Percentiles rank a stretch among this genome's conserved stretches.
Evolutionary conservation across 2,329 filamentous ascomycete species (phyloP).

Genomic region (Alternaria novae-zelandiae): DNA sequence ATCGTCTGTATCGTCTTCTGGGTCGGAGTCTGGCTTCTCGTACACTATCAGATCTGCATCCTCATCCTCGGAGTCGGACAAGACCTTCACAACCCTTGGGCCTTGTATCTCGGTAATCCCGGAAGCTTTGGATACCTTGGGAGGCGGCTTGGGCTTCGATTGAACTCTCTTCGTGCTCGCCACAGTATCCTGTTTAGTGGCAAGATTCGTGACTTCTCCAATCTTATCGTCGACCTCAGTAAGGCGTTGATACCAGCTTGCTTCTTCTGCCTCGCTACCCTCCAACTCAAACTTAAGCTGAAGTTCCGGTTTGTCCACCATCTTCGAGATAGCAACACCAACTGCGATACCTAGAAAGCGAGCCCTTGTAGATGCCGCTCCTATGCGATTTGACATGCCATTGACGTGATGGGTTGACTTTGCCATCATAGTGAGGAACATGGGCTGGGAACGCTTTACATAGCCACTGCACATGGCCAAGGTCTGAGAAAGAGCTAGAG

Average conservation of each 20-base stretch:
- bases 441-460: constrained; percentile 68
- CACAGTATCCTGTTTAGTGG: neutral
- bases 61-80: constrained; percentile 58
- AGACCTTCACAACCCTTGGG: constrained; percentile 59
- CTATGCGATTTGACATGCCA: constrained; percentile 83
- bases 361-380: constrained; percentile 74
- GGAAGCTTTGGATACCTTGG: constrained; percentile 14
- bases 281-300: constrained; percentile 84
- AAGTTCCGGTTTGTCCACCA: constrained; percentile 71
- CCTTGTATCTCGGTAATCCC: constrained; percentile 35
- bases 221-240: constrained; percentile 66
- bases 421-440: constrained; percentile 71
- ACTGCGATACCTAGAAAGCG: constrained; percentile 89
- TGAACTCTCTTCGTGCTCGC: neutral
- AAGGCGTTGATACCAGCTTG: constrained; percentile 75
- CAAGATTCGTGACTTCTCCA: constrained; percentile 52
- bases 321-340: constrained; percentile 71
- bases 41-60: constrained; percentile 76
- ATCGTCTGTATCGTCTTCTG: constrained; percentile 92
- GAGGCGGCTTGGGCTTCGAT: constrained; percentile 14
- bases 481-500: constrained; percentile 77
- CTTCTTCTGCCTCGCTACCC: constrained; percentile 75
- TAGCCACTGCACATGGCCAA: constrained; percentile 80
- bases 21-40: constrained; percentile 84
- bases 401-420: constrained; percentile 76